These are phyloP conservation scores for Lojkania enalia DNA, from an alignment of 2,329 filamentous ascomycete genomes.

Conservation along the genomic window DNA sequence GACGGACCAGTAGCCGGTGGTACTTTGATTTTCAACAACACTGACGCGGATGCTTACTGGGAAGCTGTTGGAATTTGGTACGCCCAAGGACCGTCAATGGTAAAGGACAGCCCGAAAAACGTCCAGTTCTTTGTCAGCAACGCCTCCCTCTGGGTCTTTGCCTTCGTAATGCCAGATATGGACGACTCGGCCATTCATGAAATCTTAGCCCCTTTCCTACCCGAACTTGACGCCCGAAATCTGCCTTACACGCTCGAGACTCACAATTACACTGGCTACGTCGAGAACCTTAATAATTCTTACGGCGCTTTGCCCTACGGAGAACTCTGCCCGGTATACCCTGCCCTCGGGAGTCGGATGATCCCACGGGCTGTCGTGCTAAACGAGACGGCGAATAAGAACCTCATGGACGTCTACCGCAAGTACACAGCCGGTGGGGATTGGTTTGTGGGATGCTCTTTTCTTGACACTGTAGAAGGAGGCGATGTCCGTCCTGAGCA, in stretches of 20 bases:
- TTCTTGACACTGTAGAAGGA: too few relatives aligned
- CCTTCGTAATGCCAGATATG: too few relatives aligned
- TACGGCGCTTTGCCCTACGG: slow-evolving; percentile 3
- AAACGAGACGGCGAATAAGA: slow-evolving; percentile 1
- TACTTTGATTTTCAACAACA: not conserved
- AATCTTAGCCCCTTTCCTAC: too few relatives aligned
- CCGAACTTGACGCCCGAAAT: too few relatives aligned
- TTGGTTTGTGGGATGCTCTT: too few relatives aligned
- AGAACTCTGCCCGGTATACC: slow-evolving; percentile 1
- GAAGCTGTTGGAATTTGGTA: not conserved
- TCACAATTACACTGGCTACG: slow-evolving; percentile 18
- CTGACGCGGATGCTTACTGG: not conserved
- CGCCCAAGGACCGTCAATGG: not conserved
- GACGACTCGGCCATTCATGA: too few relatives aligned
- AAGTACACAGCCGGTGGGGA: too few relatives aligned
- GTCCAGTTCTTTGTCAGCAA: too few relatives aligned
- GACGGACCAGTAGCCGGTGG: not conserved
- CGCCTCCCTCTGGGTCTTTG: too few relatives aligned
- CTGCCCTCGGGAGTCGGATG: slow-evolving; percentile 1
- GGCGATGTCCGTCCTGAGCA: too few relatives aligned
- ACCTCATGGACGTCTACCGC: slow-evolving; percentile 1
- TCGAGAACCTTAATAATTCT: not conserved
- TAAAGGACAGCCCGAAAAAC: too few relatives aligned
- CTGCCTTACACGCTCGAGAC: too few relatives aligned
- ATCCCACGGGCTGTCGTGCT: slow-evolving; percentile 1